phyloP scores from a whole-genome alignment of 1,284 basidiomycete species.

The Meripilus lineatus region DNA sequence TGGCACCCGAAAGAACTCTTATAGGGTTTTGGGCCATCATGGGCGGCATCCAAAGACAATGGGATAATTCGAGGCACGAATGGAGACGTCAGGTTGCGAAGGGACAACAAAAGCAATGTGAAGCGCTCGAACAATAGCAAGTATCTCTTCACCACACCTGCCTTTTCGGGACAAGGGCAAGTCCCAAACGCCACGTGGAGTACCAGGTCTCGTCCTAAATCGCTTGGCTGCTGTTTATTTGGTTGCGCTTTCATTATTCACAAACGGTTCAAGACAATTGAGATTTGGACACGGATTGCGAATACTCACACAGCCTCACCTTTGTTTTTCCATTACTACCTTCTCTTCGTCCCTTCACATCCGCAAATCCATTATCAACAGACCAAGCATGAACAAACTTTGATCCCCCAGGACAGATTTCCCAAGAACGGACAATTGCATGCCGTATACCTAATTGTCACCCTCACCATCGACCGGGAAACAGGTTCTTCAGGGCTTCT shows the following conservation, averaged over 20 bases:
- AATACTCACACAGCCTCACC: background rate
- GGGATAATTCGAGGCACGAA: constrained; percentile 12
- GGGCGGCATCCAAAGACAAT: constrained; percentile 29
- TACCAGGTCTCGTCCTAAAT: constrained; percentile 1
- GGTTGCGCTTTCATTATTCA: constrained; percentile 2
- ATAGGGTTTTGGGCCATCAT: constrained; percentile 20
- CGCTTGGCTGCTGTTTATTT: background rate
- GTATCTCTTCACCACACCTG: constrained; percentile 16
- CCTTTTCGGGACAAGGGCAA: constrained; percentile 24
- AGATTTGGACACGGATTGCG: background rate
- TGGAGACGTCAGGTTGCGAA: constrained; percentile 23
- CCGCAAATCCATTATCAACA: no score
- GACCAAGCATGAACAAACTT: no score
- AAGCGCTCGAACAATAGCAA: constrained; percentile 21
- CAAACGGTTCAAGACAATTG: constrained; percentile 8
- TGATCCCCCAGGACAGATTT: no score
- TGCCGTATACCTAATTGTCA: no score
- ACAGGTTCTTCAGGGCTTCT: no score
- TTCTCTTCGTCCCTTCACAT: constrained; percentile 1
- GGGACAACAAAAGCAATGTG: constrained; percentile 28
- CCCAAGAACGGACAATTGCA: no score
- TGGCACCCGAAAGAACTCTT: constrained; percentile 21
- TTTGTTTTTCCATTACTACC: constrained; percentile 4
- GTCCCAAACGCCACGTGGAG: constrained; percentile 10
- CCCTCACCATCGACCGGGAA: no score